Percentiles rank a stretch among this genome's conserved stretches.
These are phyloP conservation scores for Pseudogymnoascus sp. DNA, from an alignment of 2,329 filamentous ascomycete species.

Conservation along the genomic window DNA sequence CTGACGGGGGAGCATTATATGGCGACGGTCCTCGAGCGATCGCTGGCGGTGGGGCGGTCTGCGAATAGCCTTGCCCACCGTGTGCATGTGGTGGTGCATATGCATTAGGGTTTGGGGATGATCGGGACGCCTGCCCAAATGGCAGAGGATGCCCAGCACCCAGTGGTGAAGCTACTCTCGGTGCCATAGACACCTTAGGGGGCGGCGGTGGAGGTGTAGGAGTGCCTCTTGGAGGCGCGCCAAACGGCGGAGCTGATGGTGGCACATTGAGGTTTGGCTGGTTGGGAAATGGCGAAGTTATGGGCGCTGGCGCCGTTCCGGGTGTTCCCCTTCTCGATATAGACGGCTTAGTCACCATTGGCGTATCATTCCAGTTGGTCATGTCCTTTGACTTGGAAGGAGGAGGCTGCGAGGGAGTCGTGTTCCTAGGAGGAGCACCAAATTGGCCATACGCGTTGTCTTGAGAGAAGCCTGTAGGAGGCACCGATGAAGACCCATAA, in stretches of 20 bases:
- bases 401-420: constrained; percentile 60
- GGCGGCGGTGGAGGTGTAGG: constrained; percentile 73
- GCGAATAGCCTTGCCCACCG: constrained; percentile 23
- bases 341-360: constrained; percentile 71
- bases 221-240: constrained; percentile 46
- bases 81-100: constrained; percentile 54
- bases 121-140: constrained; percentile 41
- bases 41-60: constrained; percentile 42
- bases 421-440: constrained; percentile 54
- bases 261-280: constrained; percentile 49
- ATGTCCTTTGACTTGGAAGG: constrained; percentile 64
- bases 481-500: constrained; percentile 29
- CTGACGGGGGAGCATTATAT: constrained; percentile 72
- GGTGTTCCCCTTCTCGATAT: constrained; percentile 66
- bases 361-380: constrained; percentile 90
- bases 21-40: constrained; percentile 73
- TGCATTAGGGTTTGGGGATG: constrained; percentile 51
- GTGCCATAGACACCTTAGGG: constrained; percentile 67
- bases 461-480: constrained; percentile 10
- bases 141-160: constrained; percentile 45
- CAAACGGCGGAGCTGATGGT: constrained; percentile 53
- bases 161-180: constrained; percentile 66
- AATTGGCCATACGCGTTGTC: constrained; percentile 33
- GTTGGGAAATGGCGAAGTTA: constrained; percentile 69
- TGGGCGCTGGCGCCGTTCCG: constrained; percentile 48